Evolutionary conservation across 139 green algal species (phyloP), one percentile per base, ranked within the genome.

Genomic region (Closterium sp.): DNA sequence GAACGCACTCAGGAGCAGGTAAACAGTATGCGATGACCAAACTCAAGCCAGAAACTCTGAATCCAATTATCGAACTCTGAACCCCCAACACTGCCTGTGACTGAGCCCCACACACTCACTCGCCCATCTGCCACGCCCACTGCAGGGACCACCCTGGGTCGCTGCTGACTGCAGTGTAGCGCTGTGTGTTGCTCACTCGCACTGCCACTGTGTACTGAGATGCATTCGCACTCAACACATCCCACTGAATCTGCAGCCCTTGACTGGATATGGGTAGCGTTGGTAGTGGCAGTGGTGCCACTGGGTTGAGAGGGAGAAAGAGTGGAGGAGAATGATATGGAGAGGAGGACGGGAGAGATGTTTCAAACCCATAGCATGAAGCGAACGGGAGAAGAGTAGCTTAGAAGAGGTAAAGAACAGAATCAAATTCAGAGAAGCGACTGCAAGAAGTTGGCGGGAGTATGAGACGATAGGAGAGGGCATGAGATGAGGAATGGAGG

Each of bases 121-220:
- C 91, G 86, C 91, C 70, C 86, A 91, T 93, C 91, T 91, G 91
- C 91, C 91, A 93, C 4, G 34, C n/a, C 91, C 91, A 93, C 10
- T 42, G 34, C 31, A 93, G 42, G 21, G 91, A 89, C 91, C 91
- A 93, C n/a, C 91, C 91, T 3, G 86, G 86, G 30, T 93, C 30
- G 24, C 24, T 88, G 30, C 87, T 73, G 28, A 93, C 70, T 31
- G 91, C 70, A 19, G 84, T 93, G 45, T 93, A 93, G 7, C 87
- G 91, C 86, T 93, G 91, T 38, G 29, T 21, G 42, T 93, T 93
- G 91, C 21, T 91, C 45, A 93, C 13, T 10, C 62, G 31, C 27
- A 93, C 87, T 9, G 84, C 21, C 85, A 93, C 91, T 0, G 17
- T 79, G 62, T 90, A 90, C 11, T 90, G 29, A 7, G 88, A 86